Conservation (phyloP, 2,329 filamentous ascomycete species). For the Cyclaneusma minus region DNA sequence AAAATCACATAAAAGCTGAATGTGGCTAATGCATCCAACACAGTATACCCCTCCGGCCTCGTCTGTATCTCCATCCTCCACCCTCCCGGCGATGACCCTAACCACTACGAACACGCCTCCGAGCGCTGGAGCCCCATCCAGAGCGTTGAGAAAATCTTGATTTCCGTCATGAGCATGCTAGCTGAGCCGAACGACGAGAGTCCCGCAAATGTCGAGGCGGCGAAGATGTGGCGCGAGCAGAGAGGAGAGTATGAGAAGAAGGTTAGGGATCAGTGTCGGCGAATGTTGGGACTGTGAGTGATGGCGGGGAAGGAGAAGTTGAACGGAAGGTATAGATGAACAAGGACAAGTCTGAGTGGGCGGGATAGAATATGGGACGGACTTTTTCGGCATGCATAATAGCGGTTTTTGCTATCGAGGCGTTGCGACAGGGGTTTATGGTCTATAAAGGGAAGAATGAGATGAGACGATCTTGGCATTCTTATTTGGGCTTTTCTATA, state of each 20-base stretch:
- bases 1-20: too few species aligned
- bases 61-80: conserved; percentile 99
- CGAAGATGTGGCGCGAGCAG: conserved; percentile 87
- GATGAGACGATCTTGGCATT: too few species aligned
- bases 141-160: conserved; percentile 92
- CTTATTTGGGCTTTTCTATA: too few species aligned
- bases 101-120: conserved; percentile 92
- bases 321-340: too few species aligned
- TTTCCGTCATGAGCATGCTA: conserved; percentile 96
- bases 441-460: too few species aligned
- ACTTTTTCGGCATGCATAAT: too few species aligned
- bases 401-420: too few species aligned
- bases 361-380: too few species aligned
- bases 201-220: conserved; percentile 89
- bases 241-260: conserved; percentile 71
- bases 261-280: conserved; percentile 69
- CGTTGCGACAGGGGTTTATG: too few species aligned
- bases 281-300: conserved; percentile 60
- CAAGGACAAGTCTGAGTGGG: too few species aligned
- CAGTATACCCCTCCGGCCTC: conserved; percentile 80
- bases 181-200: conserved; percentile 95
- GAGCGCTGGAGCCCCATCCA: conserved; percentile 96
- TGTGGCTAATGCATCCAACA: neutral
- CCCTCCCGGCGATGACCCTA: conserved; percentile 89
- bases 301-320: too few species aligned